Percentiles rank a stretch among this genome's conserved stretches.
Conservation (phyloP, 202 grass and related monocot genomes). For the Elaeis oleifera region DNA sequence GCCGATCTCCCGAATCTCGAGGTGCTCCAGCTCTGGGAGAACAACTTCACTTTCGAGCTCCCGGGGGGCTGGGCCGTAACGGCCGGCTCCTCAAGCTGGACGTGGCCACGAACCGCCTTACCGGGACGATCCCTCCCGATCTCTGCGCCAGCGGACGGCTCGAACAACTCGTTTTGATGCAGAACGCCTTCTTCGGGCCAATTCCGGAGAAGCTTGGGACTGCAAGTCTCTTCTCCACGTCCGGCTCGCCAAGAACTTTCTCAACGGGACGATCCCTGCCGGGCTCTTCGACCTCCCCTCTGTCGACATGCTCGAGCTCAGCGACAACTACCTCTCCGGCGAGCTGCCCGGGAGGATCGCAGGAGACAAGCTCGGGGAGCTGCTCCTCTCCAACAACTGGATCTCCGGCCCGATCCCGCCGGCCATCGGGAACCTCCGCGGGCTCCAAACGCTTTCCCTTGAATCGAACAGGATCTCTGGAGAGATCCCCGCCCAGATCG, state of each 20-base stretch:
- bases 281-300: slow-evolving; percentile 66
- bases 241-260: slow-evolving; percentile 55
- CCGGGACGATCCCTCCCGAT: slow-evolving; percentile 40
- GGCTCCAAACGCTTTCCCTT: slow-evolving; percentile 58
- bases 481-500: slow-evolving; percentile 47
- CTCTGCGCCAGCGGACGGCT: slow-evolving; percentile 48
- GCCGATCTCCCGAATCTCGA: slow-evolving; percentile 45
- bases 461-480: slow-evolving; percentile 66
- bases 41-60: slow-evolving; percentile 69
- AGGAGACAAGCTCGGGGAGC: slow-evolving; percentile 32
- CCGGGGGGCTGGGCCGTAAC: slow-evolving; percentile 43
- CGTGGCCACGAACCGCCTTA: slow-evolving; percentile 62
- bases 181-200: slow-evolving; percentile 62
- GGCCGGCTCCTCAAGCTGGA: slow-evolving; percentile 49
- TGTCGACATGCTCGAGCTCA: slow-evolving; percentile 66
- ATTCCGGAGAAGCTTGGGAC: slow-evolving; percentile 57
- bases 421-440: slow-evolving; percentile 57
- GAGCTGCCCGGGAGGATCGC: slow-evolving; percentile 45
- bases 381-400: slow-evolving; percentile 44
- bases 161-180: slow-evolving; percentile 56
- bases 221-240: slow-evolving; percentile 71
- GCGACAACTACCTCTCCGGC: slow-evolving; percentile 66
- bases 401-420: slow-evolving; percentile 48
- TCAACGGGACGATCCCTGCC: slow-evolving; percentile 42
- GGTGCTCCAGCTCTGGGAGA: slow-evolving; percentile 62